Base-by-base conservation (phyloP, 441 rosid species). In the Isatis lusitanica region DNA sequence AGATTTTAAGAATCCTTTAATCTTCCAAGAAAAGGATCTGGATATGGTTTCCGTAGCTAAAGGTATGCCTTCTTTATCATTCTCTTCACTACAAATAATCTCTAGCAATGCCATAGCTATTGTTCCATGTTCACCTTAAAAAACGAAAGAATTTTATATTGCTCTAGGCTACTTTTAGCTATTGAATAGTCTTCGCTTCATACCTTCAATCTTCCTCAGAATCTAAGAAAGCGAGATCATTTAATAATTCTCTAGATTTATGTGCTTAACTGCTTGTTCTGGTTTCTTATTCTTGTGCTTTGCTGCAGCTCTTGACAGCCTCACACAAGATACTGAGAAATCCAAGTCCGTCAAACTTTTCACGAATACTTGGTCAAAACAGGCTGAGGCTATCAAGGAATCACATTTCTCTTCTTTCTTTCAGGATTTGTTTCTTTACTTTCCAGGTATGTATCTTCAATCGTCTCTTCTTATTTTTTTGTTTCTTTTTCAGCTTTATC, bases 401-500 rank as follows among this genome's bases (percentile, higher is more conserved):
- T 83, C 92, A 61, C 62, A 73, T 56, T 69, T 74, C 61, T 78
- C 90, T 74, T 87, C 82, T 53, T 59, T 77, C 56, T 66, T 88
- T 78, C 91, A 68, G 71, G 87, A 90, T 75, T 79, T 92, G 63
- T 83, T 90, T 66, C 89, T 95, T 69, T 87, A 79, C 82, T 90
- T 82, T 81, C 97, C 98, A 80, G 95, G 99, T 91, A 83, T 72
- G 68, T 75, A 42, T 67, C 67, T 68, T 56, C 36, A 28, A 7
- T 51, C 38, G 47, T 51, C 24, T 2, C 33, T 26, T 58, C 6
- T 55, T 55, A 6, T 16, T 36, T 7, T 21, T n/a, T 33, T 11
- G 6, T 31, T 26, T 47, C 44, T 11, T 46, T 62, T 18, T 50
- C 16, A 57, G 38, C 7, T 55, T 39, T 39, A 13, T 38, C 39